These are phyloP conservation scores for Hortaea sp. DNA, from an alignment of 2,329 filamentous ascomycete genomes.

Conservation along the genomic window DNA sequence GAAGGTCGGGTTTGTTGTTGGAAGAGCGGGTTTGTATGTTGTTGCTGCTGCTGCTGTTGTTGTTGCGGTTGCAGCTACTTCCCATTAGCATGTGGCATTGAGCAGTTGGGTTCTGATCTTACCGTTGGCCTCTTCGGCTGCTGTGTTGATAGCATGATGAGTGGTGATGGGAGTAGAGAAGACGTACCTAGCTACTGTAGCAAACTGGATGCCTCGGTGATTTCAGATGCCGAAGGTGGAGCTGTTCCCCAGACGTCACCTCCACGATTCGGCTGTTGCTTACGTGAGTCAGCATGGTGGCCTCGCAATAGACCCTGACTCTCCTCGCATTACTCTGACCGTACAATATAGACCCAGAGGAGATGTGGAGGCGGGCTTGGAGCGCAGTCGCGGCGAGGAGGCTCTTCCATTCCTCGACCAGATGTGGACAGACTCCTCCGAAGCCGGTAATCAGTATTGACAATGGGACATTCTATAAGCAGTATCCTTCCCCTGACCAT, in stretches of 20 bases:
- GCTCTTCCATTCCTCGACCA: neutral
- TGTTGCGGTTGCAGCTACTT: slow-evolving; percentile 1
- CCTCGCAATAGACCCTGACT: neutral
- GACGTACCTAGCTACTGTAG: too few relatives aligned
- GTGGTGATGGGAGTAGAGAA: neutral
- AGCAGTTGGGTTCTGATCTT: slow-evolving; percentile 2
- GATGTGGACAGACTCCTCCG: neutral
- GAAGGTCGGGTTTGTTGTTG: slow-evolving; percentile 22
- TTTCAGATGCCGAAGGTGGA: neutral
- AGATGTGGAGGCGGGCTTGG: neutral
- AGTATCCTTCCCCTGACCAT: slow-evolving; percentile 48
- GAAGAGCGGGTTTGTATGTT: slow-evolving; percentile 8
- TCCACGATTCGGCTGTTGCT: neutral
- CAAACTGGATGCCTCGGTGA: neutral
- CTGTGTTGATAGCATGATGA: slow-evolving; percentile 27
- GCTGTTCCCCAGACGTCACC: neutral
- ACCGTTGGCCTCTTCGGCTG: slow-evolving; percentile 34
- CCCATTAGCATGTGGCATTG: neutral
- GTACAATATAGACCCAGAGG: neutral
- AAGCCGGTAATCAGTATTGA: slow-evolving; percentile 49
- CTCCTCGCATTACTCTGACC: neutral
- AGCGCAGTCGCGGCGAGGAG: neutral
- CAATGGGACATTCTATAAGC: slow-evolving; percentile 74
- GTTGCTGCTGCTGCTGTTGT: slow-evolving; percentile 6
- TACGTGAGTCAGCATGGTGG: neutral